Percentiles rank a stretch among this genome's conserved stretches.
phyloP scores from a whole-genome alignment of 768 basidiomycete species.

The Postia placenta region DNA sequence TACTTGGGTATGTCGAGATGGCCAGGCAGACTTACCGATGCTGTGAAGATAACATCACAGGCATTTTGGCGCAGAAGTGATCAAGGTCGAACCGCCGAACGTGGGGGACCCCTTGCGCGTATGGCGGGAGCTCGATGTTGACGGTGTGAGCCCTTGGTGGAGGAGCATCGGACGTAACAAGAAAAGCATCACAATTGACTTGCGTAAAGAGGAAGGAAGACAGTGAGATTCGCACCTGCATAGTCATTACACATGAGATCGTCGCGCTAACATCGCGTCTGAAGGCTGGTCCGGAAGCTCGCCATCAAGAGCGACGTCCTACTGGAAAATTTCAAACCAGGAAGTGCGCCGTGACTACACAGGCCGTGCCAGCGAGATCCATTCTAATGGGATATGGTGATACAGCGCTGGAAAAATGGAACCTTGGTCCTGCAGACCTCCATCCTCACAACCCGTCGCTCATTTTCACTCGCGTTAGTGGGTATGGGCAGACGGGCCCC shows the following conservation, averaged over 20 bases:
- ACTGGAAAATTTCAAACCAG: slow-evolving; percentile 70
- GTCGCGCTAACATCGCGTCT: too few relatives aligned
- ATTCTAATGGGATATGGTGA: too few relatives aligned
- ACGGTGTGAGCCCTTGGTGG: slow-evolving; percentile 72
- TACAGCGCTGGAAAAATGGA: slow-evolving; percentile 66
- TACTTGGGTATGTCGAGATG: slow-evolving; percentile 59
- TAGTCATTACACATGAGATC: background rate
- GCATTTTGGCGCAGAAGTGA: slow-evolving; percentile 67
- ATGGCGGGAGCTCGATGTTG: slow-evolving; percentile 65
- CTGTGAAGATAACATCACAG: slow-evolving; percentile 25
- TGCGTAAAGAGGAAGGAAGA: slow-evolving; percentile 52
- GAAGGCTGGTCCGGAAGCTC: slow-evolving; percentile 53
- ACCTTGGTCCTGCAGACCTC: slow-evolving; percentile 49
- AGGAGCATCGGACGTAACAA: slow-evolving; percentile 67
- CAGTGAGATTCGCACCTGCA: slow-evolving; percentile 30
- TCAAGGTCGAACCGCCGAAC: slow-evolving; percentile 63
- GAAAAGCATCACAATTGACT: slow-evolving; percentile 65
- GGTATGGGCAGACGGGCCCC: slow-evolving; percentile 71
- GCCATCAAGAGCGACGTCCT: slow-evolving; percentile 62
- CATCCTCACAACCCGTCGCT: slow-evolving; percentile 78
- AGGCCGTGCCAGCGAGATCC: background rate
- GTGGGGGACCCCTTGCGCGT: slow-evolving; percentile 63
- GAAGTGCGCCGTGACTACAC: slow-evolving; percentile 40
- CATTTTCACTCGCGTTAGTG: slow-evolving; percentile 84
- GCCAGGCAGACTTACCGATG: background rate